Base-by-base conservation (phyloP, 495 filamentous ascomycete genomes). In the Chaetomium tenue region DNA sequence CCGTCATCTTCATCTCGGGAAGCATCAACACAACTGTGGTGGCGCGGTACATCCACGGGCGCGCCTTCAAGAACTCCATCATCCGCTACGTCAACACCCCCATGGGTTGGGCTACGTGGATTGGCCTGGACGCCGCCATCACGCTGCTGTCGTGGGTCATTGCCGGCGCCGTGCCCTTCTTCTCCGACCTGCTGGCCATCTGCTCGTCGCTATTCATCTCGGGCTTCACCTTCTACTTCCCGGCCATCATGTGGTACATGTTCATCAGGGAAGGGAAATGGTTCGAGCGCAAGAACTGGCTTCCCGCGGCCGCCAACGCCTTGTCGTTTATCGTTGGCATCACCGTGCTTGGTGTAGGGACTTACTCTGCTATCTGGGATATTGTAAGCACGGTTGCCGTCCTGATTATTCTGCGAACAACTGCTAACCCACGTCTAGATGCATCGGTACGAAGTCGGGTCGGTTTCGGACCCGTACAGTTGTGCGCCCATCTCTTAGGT, bases 1-100 rank as follows among this genome's bases (percentile, higher is more conserved):
- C 91, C 60, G 89, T 93, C 42, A 88, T 93, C 72, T 88, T 91
- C 74, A 89, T 73, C 81, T 84, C 82, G 26, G 85, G 85, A 15
- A 83, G 81, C 59, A 87, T 87, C 77, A 86, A 86, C 77, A 83
- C 81, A 37, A 81, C 80, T 1, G 84, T 87, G 28, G 67, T 82
- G 63, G 63, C 67, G 51, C 89, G 89, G 63, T 90, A 89, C 69
- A 78, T 92, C 64, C 88, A 88, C 68, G 78, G 86, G 16, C 83
- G 87, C 25, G 63, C 87, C 11, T 88, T 86, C 72, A 77, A 75
- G 39, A 76, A 82, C 64, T 82, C 82, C 11, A 72, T 85, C 72
- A 76, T 77, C 37, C 77, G 82, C 47, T 84, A 82, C 69, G 83
- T 90, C 77, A 84, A 84, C 77, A 86, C 83, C 51, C 78, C 81